Conservation (phyloP, 768 basidiomycete genomes). For the Auricularia sp. region DNA sequence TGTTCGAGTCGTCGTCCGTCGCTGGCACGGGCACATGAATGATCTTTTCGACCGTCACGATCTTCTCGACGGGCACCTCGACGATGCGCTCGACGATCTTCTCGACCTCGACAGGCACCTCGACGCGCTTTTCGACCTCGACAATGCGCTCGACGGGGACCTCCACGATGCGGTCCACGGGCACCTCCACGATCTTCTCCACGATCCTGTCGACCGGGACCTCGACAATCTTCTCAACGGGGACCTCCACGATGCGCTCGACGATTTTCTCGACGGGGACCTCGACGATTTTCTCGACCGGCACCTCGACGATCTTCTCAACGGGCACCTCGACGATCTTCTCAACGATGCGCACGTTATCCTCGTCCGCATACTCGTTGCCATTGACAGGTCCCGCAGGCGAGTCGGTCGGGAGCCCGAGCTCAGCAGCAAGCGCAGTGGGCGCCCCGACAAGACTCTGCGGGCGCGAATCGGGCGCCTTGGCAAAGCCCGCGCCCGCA, state of each 20-base stretch:
- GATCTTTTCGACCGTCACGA: conserved; percentile 16
- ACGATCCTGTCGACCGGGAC: conserved; percentile 16
- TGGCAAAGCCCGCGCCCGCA: conserved; percentile 54
- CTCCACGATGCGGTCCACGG: conserved; percentile 15
- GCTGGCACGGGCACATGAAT: conserved; percentile 8
- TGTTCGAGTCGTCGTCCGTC: background rate
- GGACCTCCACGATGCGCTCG: conserved; percentile 18
- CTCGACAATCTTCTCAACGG: conserved; percentile 16
- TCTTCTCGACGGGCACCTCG: conserved; percentile 18
- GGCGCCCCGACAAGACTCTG: conserved; percentile 62
- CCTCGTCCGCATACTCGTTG: conserved; percentile 14
- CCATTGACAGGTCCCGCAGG: conserved; percentile 9
- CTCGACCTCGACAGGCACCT: background rate
- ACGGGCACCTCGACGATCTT: conserved; percentile 17
- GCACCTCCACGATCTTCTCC: conserved; percentile 15
- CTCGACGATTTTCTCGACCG: conserved; percentile 17
- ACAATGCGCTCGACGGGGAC: conserved; percentile 10
- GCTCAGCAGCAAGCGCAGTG: conserved; percentile 59
- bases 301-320: conserved; percentile 17
- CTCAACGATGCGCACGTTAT: conserved; percentile 12
- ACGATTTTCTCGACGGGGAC: conserved; percentile 17
- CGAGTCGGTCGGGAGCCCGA: conserved; percentile 24
- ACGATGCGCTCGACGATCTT: conserved; percentile 12
- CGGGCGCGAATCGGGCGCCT: conserved; percentile 53
- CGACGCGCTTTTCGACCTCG: conserved; percentile 9